These are phyloP conservation scores for Crithidia sp. DNA, from an alignment of 208 protist genomes.

Conservation along the genomic window DNA sequence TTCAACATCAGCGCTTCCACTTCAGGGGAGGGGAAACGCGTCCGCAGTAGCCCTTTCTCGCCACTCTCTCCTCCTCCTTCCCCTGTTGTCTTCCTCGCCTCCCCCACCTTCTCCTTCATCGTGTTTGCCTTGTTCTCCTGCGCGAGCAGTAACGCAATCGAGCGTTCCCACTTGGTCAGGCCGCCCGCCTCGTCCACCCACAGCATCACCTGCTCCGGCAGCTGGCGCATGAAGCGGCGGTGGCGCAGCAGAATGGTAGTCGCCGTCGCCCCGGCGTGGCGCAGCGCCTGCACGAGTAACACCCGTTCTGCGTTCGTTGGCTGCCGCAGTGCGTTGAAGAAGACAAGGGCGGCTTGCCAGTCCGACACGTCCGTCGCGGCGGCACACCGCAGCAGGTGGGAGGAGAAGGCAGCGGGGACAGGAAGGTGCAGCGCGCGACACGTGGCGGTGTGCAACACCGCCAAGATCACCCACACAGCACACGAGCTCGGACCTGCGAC, in stretches of 20 bases:
- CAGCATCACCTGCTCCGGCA: slow-evolving; percentile 68
- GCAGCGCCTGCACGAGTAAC: slow-evolving; percentile 48
- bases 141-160: slow-evolving; percentile 17
- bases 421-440: slow-evolving; percentile 49
- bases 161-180: slow-evolving; percentile 19
- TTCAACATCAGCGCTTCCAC: slow-evolving; percentile 13
- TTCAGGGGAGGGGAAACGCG: background rate
- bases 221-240: slow-evolving; percentile 43
- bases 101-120: background rate
- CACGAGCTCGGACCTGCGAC: background rate
- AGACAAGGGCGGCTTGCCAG: slow-evolving; percentile 53
- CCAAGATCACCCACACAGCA: slow-evolving; percentile 36
- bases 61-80: background rate
- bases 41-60: background rate
- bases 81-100: background rate
- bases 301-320: slow-evolving; percentile 57
- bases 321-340: slow-evolving; percentile 54
- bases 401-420: slow-evolving; percentile 53
- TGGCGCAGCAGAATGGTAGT: slow-evolving; percentile 36
- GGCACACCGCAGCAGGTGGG: slow-evolving; percentile 38
- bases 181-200: slow-evolving; percentile 52
- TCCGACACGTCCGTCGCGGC: slow-evolving; percentile 29
- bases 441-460: slow-evolving; percentile 37
- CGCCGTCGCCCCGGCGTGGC: slow-evolving; percentile 30
- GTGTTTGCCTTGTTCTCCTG: too few relatives aligned